These are phyloP conservation scores for Umbilicus rupestris DNA, from an alignment of 164 flowering plant species.

Conservation along the genomic window DNA sequence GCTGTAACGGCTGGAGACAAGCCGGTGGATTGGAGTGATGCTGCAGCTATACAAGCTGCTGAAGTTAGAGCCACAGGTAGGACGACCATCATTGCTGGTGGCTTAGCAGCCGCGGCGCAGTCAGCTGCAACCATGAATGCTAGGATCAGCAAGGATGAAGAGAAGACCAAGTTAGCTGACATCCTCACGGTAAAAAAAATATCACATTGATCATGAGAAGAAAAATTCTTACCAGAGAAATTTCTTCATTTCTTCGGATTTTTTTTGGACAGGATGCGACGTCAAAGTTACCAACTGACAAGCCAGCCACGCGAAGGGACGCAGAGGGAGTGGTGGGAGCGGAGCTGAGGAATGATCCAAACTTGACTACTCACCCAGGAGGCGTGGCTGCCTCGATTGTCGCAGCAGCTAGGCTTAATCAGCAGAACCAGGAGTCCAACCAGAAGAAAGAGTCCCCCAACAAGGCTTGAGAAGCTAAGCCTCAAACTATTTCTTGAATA, in stretches of 20 bases:
- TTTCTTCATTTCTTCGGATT: neutral
- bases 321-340: slow-evolving; percentile 59
- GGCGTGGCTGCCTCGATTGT: slow-evolving; percentile 62
- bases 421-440: slow-evolving; percentile 10
- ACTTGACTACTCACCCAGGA: slow-evolving; percentile 41
- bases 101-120: slow-evolving; percentile 51
- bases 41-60: slow-evolving; percentile 60
- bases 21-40: slow-evolving; percentile 52
- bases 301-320: slow-evolving; percentile 38
- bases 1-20: slow-evolving; percentile 46
- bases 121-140: slow-evolving; percentile 49
- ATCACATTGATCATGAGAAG: neutral
- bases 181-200: slow-evolving; percentile 26
- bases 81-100: slow-evolving; percentile 33
- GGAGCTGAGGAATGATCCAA: slow-evolving; percentile 51
- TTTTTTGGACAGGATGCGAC: slow-evolving; percentile 33
- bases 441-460: slow-evolving; percentile 4
- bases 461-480: neutral
- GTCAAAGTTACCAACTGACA: slow-evolving; percentile 36
- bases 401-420: slow-evolving; percentile 62
- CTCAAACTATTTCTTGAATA: neutral
- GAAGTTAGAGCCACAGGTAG: slow-evolving; percentile 55
- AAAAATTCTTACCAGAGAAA: neutral
- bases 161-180: slow-evolving; percentile 49
- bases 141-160: slow-evolving; percentile 18